These are phyloP conservation scores for Nemania sp. DNA, from an alignment of 2,329 filamentous ascomycete species.

Conservation along the genomic window DNA sequence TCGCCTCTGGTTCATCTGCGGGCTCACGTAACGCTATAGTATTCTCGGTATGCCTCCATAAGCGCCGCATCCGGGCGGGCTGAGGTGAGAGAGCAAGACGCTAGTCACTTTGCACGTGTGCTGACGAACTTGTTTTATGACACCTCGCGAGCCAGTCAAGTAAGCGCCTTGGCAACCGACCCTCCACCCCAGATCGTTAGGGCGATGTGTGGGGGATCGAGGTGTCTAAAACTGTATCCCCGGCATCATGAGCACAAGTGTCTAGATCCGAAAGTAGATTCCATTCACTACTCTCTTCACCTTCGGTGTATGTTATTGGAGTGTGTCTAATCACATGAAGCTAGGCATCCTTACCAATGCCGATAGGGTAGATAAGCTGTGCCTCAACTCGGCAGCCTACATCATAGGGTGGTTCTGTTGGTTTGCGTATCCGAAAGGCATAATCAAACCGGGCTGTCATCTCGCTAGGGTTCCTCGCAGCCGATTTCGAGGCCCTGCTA, in stretches of 20 bases:
- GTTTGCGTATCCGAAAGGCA: slow-evolving; percentile 1
- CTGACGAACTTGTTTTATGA: slow-evolving; percentile 13
- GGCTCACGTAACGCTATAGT: background rate
- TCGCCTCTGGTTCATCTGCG: background rate
- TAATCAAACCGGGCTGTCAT: slow-evolving; percentile 7
- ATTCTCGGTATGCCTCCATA: slow-evolving; percentile 6
- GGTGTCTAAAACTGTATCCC: background rate
- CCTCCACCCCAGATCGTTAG: slow-evolving; percentile 14
- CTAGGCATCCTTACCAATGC: background rate
- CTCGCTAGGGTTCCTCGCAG: slow-evolving; percentile 3
- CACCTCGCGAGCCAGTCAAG: background rate
- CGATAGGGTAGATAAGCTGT: slow-evolving; percentile 21
- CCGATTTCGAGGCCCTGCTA: slow-evolving; percentile 5
- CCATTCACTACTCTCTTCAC: background rate
- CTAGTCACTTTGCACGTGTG: slow-evolving; percentile 16
- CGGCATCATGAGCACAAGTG: slow-evolving; percentile 4
- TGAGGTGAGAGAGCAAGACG: slow-evolving; percentile 23
- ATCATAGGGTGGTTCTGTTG: background rate
- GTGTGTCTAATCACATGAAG: background rate
- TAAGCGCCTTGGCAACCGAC: slow-evolving; percentile 29
- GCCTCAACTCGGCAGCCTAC: slow-evolving; percentile 11
- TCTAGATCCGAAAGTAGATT: slow-evolving; percentile 2
- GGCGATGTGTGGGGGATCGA: slow-evolving; percentile 19
- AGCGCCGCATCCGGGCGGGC: background rate
- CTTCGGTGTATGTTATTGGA: background rate